A percentile compares a stretch with the other conserved stretches of the same genome.
phyloP scores from a whole-genome alignment of 2,329 filamentous ascomycete genomes.

The Triangularia verruculosa region DNA sequence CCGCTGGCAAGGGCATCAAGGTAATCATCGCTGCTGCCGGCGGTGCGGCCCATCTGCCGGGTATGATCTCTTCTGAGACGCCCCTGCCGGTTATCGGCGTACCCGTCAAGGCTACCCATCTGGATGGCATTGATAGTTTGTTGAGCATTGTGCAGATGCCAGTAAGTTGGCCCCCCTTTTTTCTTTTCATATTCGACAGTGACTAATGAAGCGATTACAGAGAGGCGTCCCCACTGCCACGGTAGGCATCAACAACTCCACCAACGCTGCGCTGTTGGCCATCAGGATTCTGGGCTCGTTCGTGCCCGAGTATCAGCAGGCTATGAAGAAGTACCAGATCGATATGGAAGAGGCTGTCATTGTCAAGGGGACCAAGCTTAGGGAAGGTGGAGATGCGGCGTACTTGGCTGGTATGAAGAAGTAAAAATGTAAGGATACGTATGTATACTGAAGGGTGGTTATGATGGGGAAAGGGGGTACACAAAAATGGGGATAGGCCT shows the following conservation, averaged over 20 bases:
- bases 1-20: constrained; percentile 63
- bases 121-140: constrained; percentile 70
- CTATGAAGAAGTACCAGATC: constrained; percentile 59
- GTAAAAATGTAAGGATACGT: neutral
- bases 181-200: constrained; percentile 33
- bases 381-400: constrained; percentile 53
- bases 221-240: constrained; percentile 70
- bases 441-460: neutral
- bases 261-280: constrained; percentile 72
- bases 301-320: constrained; percentile 53
- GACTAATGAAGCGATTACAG: constrained; percentile 25
- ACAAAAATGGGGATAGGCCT: neutral
- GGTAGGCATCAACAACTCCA: constrained; percentile 76
- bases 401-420: constrained; percentile 44
- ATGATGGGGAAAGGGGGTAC: neutral
- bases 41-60: constrained; percentile 69
- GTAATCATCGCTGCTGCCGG: constrained; percentile 75
- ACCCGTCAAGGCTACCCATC: constrained; percentile 68
- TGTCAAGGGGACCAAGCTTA: constrained; percentile 57
- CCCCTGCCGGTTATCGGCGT: constrained; percentile 74
- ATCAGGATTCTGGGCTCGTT: constrained; percentile 62
- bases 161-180: constrained; percentile 43
- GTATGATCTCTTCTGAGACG: constrained; percentile 72
- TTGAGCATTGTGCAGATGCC: constrained; percentile 78
- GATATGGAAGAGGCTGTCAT: constrained; percentile 63